phyloP scores from a whole-genome alignment of 1,284 basidiomycete species.

The Heliocybe sulcata region DNA sequence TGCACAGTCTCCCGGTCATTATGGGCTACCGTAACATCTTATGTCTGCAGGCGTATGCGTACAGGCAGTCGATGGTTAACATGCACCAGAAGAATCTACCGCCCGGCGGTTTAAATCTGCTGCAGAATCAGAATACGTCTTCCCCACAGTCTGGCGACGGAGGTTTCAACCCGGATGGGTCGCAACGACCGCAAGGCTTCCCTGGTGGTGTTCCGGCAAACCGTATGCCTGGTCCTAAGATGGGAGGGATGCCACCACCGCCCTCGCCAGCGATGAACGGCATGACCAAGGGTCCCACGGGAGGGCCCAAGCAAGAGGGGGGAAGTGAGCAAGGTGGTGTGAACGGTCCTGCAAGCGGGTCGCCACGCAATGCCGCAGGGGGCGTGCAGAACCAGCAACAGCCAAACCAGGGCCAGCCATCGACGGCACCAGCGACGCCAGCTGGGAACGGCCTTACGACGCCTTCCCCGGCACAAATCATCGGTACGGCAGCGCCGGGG shows the following conservation, averaged over 20 bases:
- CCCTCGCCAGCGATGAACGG: conserved; percentile 32
- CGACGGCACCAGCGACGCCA: conserved; percentile 38
- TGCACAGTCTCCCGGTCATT: not conserved
- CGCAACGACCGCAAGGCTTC: conserved; percentile 6
- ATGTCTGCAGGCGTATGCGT: conserved; percentile 11
- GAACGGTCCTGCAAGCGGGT: conserved; percentile 29
- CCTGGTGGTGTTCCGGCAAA: conserved; percentile 21
- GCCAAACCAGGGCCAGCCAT: conserved; percentile 21
- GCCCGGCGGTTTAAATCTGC: conserved; percentile 11
- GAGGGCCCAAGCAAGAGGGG: conserved; percentile 19
- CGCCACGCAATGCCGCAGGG: conserved; percentile 36
- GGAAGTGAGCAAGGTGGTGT: conserved; percentile 11
- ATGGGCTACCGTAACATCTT: not conserved
- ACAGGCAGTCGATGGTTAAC: conserved; percentile 27
- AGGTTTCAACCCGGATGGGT: conserved; percentile 8
- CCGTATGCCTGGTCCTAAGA: conserved; percentile 20
- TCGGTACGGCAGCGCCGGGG: conserved; percentile 20
- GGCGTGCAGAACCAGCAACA: conserved; percentile 11
- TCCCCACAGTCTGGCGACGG: conserved; percentile 16
- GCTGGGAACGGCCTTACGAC: conserved; percentile 31
- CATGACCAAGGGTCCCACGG: conserved; percentile 13
- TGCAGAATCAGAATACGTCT: conserved; percentile 11
- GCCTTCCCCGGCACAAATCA: conserved; percentile 34
- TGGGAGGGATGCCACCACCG: conserved; percentile 40
- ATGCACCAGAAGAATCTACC: conserved; percentile 24